A percentile compares a stretch with the other conserved stretches of the same genome.
phyloP scores from a whole-genome alignment of 129 eudicot genomes.

The Heracleum sosnowskyi region DNA sequence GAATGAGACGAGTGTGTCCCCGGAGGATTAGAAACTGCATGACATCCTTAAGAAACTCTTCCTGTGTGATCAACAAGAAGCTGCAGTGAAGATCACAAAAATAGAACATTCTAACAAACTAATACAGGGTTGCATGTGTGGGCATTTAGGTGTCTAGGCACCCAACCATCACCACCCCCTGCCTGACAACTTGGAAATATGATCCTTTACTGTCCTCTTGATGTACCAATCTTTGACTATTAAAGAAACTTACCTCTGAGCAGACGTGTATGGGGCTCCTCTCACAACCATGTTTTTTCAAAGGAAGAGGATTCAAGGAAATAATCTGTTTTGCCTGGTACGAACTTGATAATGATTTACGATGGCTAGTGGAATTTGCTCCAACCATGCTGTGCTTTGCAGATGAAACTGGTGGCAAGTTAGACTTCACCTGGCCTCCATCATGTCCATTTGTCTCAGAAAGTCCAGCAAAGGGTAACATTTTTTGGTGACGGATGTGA shows the following conservation, averaged over 20 bases:
- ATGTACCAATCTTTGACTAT: not conserved
- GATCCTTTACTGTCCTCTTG: not conserved
- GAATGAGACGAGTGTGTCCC: conserved; percentile 96
- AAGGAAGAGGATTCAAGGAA: conserved; percentile 81
- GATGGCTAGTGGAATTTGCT: conserved; percentile 47
- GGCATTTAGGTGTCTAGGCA: not conserved
- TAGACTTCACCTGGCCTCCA: conserved; percentile 45
- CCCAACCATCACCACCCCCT: not conserved
- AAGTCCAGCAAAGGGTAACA: conserved; percentile 74
- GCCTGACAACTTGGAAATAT: not conserved
- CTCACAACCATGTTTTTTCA: conserved; percentile 93
- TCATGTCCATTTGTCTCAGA: conserved; percentile 56
- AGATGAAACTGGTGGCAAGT: conserved; percentile 29
- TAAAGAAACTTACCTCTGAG: conserved; percentile 54
- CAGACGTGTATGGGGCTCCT: conserved; percentile 92
- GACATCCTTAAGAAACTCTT: conserved; percentile 90
- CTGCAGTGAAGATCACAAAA: not conserved
- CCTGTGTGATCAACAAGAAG: conserved; percentile 34
- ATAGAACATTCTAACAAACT: too few species aligned
- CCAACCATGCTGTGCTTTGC: conserved; percentile 46
- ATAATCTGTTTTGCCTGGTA: conserved; percentile 77
- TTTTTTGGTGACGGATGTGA: conserved; percentile 64
- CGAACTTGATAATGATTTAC: conserved; percentile 56
- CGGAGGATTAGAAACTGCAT: conserved; percentile 94
- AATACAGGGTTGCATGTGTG: not conserved